Conservation (phyloP, 257 asterid genomes). For the Lycium barbarum region DNA sequence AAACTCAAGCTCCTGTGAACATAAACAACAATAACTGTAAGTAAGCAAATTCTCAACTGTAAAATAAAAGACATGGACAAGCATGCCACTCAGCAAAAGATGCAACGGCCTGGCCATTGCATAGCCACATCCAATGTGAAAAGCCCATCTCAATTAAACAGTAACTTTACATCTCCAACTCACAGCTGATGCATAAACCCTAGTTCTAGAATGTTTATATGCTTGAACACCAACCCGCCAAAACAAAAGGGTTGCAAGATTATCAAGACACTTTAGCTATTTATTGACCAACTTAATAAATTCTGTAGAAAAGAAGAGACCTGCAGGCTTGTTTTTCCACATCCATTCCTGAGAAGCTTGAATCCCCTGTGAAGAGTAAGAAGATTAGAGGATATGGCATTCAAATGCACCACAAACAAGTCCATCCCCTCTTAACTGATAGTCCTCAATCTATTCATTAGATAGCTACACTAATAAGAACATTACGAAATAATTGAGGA, state of each 20-base stretch:
- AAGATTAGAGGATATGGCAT: not conserved
- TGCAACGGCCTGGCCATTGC: slow-evolving; percentile 8
- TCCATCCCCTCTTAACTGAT: not conserved
- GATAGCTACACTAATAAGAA: slow-evolving; percentile 1
- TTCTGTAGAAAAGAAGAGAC: slow-evolving; percentile 25
- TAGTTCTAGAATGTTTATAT: not conserved
- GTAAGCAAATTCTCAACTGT: slow-evolving; percentile 2
- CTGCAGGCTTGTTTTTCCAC: slow-evolving; percentile 57
- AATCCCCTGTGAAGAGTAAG: slow-evolving; percentile 41
- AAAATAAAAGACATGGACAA: not conserved
- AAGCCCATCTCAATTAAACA: not conserved
- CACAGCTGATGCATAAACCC: slow-evolving; percentile 1
- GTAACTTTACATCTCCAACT: not conserved
- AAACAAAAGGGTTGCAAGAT: not conserved
- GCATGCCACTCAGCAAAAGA: not conserved
- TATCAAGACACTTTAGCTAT: not conserved
- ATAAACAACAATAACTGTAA: not conserved
- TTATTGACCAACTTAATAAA: not conserved
- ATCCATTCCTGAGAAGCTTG: slow-evolving; percentile 74
- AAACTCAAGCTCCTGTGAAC: slow-evolving; percentile 26
- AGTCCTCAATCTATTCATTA: not conserved
- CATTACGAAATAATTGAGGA: slow-evolving; percentile 15
- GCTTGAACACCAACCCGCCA: slow-evolving; percentile 24
- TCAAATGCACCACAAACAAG: slow-evolving; percentile 12
- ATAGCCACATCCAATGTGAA: not conserved